These are phyloP conservation scores for Yarrowia sp. DNA, from an alignment of 805 yeast genomes.

Conservation along the genomic window DNA sequence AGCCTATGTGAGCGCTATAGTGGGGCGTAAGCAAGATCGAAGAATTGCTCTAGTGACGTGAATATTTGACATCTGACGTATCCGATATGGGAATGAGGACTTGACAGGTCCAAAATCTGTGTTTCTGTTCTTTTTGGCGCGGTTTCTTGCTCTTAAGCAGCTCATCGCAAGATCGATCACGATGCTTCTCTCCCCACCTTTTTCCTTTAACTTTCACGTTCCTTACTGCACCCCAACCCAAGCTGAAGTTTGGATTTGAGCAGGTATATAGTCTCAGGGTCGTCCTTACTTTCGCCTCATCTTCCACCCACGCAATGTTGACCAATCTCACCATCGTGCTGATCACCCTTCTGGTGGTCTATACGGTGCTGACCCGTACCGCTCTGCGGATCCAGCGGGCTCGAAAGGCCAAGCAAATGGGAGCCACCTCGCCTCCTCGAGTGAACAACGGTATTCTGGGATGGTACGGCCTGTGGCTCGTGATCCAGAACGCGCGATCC, in stretches of 20 bases:
- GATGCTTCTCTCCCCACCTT: too few species aligned
- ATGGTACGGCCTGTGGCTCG: background rate
- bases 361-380: background rate
- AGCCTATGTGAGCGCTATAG: background rate
- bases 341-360: background rate
- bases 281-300: background rate
- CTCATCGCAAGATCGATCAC: too few species aligned
- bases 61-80: too few species aligned
- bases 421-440: background rate
- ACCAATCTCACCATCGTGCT: conserved; percentile 2
- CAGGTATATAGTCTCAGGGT: background rate
- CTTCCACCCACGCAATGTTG: background rate
- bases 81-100: too few species aligned
- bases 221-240: background rate
- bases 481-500: background rate
- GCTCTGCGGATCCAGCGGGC: background rate
- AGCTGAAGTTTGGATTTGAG: background rate
- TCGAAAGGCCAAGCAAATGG: conserved; percentile 16
- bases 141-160: too few species aligned
- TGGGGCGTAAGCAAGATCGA: background rate
- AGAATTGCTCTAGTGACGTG: too few species aligned
- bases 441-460: conserved; percentile 18
- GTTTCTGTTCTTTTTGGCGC: too few species aligned
- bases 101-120: too few species aligned
- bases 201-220: background rate